Evolutionary conservation across 2,329 filamentous ascomycete genomes (phyloP), one percentile per base, ranked within the genome.

Genomic region (Scedosporium minutisporum): DNA sequence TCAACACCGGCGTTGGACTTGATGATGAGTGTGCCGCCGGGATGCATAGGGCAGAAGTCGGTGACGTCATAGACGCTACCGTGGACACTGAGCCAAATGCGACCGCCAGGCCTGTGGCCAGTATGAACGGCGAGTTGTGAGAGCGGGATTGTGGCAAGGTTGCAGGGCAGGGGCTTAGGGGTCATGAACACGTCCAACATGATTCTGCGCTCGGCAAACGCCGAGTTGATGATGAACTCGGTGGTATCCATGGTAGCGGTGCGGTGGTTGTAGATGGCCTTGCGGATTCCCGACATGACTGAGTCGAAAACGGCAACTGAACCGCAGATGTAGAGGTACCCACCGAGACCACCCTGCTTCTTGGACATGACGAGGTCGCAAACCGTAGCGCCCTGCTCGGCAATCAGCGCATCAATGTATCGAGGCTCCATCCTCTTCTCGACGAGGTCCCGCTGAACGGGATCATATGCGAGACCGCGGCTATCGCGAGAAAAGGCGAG

Each of bases 171-270:
- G 0, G 80, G 76, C 63, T 78, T 80, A 1, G 81, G 81, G 1
- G 79, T 79, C 80, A 83, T 83, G 68, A 83, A 83, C 48, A 83
- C 79, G 63, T 83, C 80, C 0, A 83, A 69, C 81, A 83, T 83
- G 67, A 84, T 80, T 5, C 81, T 75, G 1, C 81, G 74, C 69
- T 84, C 81, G 0, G 80, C 80, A 63, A 83, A 83, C 0, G 81
- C 81, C 25, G 77, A 78, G 65, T 80, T 77, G 60, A 83, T 69
- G 59, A 83, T 77, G 38, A 76, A 69, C 61, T 83, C 81, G 0
- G 79, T 77, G 0, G 77, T 77, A 41, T 81, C 78, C 73, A 81
- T 80, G 0, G 78, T 82, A 1, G 80, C 76, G 2, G 78, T 79
- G 48, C 79, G 75, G 65, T 82, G 76, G 23, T 78, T 79, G 65